Base-by-base conservation (phyloP, 2,329 filamentous ascomycete species). In the Fusarium marasasianum region DNA sequence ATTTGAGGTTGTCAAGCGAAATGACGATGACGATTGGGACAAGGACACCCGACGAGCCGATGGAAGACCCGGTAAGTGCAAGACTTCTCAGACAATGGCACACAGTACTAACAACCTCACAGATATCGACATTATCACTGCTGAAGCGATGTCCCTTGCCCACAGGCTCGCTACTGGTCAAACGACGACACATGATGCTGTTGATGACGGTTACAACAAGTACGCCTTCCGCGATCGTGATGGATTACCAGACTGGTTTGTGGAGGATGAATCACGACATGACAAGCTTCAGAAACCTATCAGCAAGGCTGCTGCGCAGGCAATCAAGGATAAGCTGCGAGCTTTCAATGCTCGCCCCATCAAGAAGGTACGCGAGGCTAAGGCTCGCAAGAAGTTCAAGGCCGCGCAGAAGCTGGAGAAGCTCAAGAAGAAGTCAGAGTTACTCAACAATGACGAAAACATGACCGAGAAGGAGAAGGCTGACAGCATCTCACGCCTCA, bases 81-180 rank as follows among this genome's bases (percentile, higher is more conserved):
- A n/a, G 50, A 8, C 22, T 17, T 14, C 6, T 24, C 14, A 41
- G 8, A 17, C 17, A 33, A 22, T 31, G n/a, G 20, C 15, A 14
- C 17, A 7, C 11, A 17, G 22, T 37, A 51, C 68, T 78, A 57
- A 77, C 45, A 37, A 29, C 4, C 5, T 7, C 26, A 15, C 41
- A 81, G 95, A 98, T 80, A 97, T 99, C 83, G 95, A 98, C 81
- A 98, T 99, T 79, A 97, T 98, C 80, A 99, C 96, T n/a, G 96
- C 95, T 10, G 96, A 99, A 86, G 96, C 97, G 73, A 99, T 99
- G 96, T 97, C 96, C 1, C 88, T 99, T 22, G 97, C 96, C 2
- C 96, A 98, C 75, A 90, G 94, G 80, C 91, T 99, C 67, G 96
- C 95, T 8, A 94, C 93, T 0, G 96, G 96, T 50, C 89, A 96